phyloP scores from a whole-genome alignment of 1,284 basidiomycete species.

The Pseudozyma tsukubaensis region DNA sequence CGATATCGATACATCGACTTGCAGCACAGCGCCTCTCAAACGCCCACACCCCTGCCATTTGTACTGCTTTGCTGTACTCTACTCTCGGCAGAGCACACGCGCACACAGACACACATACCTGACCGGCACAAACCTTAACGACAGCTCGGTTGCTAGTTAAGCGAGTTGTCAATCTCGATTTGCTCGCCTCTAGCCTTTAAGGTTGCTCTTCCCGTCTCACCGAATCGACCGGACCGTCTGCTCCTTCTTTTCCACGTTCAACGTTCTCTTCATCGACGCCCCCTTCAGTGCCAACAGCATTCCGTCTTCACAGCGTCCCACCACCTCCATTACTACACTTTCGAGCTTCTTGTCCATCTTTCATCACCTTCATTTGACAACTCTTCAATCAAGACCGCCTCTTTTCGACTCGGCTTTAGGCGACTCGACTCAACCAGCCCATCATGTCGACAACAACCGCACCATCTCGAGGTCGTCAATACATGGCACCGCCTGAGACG shows the following conservation, averaged over 20 bases:
- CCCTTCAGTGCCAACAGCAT: neutral
- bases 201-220: neutral
- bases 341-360: neutral
- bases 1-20: neutral
- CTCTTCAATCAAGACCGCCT: neutral
- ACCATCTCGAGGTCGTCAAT: slow-evolving; percentile 17
- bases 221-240: slow-evolving; percentile 5
- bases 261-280: neutral
- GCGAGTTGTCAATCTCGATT: neutral
- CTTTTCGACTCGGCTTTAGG: neutral
- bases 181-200: neutral
- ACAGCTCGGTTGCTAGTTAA: neutral
- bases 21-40: neutral
- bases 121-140: neutral
- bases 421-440: too few relatives aligned
- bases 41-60: neutral
- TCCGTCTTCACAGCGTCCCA: slow-evolving; percentile 2
- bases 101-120: neutral
- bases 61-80: neutral
- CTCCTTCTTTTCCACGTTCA: neutral
- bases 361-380: neutral
- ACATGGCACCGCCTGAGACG: slow-evolving; percentile 4
- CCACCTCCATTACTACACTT: neutral
- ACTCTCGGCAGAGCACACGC: neutral
- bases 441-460: slow-evolving; percentile 16